A percentile compares a stretch with the other conserved stretches of the same genome.
Conservation (phyloP, 148 eudicot genomes). For the Simmondsia chinensis region DNA sequence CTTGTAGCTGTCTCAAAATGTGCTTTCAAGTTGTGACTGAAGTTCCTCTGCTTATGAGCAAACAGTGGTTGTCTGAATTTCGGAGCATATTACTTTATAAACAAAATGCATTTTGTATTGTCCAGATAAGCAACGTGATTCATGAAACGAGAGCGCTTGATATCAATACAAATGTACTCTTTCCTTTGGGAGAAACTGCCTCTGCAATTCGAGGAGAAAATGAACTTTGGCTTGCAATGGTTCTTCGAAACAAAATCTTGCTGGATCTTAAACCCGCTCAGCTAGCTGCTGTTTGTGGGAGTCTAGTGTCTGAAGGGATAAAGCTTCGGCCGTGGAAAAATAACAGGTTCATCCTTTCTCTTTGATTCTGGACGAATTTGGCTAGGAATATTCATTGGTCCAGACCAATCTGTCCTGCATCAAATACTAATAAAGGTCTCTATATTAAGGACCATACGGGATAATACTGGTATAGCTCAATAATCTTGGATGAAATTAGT, state of each 20-base stretch:
- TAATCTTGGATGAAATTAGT: too few relatives aligned
- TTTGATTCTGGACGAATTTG: neutral
- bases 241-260: conserved; percentile 78
- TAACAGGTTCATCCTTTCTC: conserved; percentile 47
- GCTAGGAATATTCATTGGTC: too few relatives aligned
- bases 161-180: conserved; percentile 69
- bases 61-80: too few relatives aligned
- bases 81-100: too few relatives aligned
- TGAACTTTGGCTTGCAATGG: conserved; percentile 97
- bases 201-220: conserved; percentile 97
- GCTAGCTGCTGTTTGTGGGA: conserved; percentile 92
- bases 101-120: too few relatives aligned
- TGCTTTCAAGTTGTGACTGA: too few relatives aligned
- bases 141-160: conserved; percentile 93
- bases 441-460: too few relatives aligned
- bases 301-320: conserved; percentile 94
- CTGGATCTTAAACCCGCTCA: conserved; percentile 81
- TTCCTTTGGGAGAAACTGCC: conserved; percentile 98
- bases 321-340: conserved; percentile 84
- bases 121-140: conserved; percentile 85
- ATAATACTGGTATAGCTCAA: too few relatives aligned
- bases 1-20: neutral
- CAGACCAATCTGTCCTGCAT: too few relatives aligned
- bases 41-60: neutral
- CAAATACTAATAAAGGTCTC: too few relatives aligned